Percentiles rank a stretch among this genome's conserved stretches.
phyloP scores from a whole-genome alignment of 495 filamentous ascomycete species.

The Penicillium samsonianum region DNA sequence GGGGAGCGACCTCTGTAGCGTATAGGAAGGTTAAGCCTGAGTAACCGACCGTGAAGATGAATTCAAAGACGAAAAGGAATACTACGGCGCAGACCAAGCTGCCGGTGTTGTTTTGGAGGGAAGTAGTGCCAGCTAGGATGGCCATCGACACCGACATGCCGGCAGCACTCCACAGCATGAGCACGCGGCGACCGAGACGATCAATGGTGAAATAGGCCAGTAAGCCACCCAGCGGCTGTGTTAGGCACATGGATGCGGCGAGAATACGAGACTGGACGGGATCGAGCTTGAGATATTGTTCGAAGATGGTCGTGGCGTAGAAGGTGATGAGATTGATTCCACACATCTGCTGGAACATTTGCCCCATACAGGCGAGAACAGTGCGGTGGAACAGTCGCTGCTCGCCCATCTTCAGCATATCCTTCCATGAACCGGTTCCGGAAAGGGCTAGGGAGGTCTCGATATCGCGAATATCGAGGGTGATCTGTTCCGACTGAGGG shows the following conservation, averaged over 20 bases:
- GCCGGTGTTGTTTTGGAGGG: slow-evolving; percentile 29
- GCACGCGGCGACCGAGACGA: slow-evolving; percentile 65
- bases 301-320: slow-evolving; percentile 20
- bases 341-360: slow-evolving; percentile 36
- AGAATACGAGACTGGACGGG: slow-evolving; percentile 83
- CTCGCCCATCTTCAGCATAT: slow-evolving; percentile 36
- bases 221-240: slow-evolving; percentile 72
- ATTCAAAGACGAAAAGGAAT: slow-evolving; percentile 44
- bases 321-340: slow-evolving; percentile 30
- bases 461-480: slow-evolving; percentile 37
- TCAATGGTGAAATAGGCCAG: slow-evolving; percentile 79
- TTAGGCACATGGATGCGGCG: slow-evolving; percentile 73
- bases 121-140: slow-evolving; percentile 51
- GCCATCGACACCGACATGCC: slow-evolving; percentile 66
- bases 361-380: slow-evolving; percentile 32
- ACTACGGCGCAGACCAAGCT: slow-evolving; percentile 45
- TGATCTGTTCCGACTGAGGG: slow-evolving; percentile 29
- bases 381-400: slow-evolving; percentile 38
- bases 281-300: slow-evolving; percentile 56
- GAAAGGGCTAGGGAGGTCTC: slow-evolving; percentile 42
- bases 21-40: slow-evolving; percentile 66
- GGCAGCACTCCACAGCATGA: slow-evolving; percentile 57
- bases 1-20: slow-evolving; percentile 64
- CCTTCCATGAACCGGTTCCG: slow-evolving; percentile 30
- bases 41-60: slow-evolving; percentile 57